Evolutionary conservation across 2,329 filamentous ascomycete species (phyloP).

Genomic region (Pezicula rhizophila): DNA sequence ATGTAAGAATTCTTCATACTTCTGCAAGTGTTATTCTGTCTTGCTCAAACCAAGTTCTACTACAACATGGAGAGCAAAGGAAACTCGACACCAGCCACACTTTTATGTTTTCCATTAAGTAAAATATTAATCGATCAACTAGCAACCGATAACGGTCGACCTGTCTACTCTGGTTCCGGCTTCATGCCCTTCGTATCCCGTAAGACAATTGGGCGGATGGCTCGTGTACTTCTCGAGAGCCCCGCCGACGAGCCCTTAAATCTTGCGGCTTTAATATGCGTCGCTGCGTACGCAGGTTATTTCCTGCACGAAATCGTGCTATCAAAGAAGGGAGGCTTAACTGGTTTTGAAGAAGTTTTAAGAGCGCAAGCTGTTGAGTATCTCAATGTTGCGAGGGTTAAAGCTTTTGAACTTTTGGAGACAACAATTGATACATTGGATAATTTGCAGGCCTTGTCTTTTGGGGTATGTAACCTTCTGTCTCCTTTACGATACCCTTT

Average conservation of each 20-base stretch:
- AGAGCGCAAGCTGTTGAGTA: constrained; percentile 2
- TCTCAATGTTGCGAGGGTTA: constrained; percentile 1
- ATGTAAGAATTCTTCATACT: constrained; percentile 2
- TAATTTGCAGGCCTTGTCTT: constrained; percentile 8
- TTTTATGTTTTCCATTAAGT: neutral
- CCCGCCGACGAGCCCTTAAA: neutral
- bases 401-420: neutral
- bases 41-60: too few species aligned
- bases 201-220: constrained; percentile 6
- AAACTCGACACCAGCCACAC: too few species aligned
- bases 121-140: neutral
- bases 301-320: constrained; percentile 11
- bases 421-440: constrained; percentile 1
- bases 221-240: neutral
- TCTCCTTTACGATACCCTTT: too few species aligned
- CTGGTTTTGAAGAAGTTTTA: constrained; percentile 5
- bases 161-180: constrained; percentile 1
- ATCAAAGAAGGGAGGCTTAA: neutral
- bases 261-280: constrained; percentile 6
- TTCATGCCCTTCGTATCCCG: constrained; percentile 10
- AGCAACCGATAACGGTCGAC: constrained; percentile 6
- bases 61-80: too few species aligned
- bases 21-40: too few species aligned
- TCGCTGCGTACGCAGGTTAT: constrained; percentile 8
- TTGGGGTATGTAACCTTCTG: constrained; percentile 3